Base-by-base conservation (phyloP, 495 filamentous ascomycete species). In the Neurospora hispaniola region DNA sequence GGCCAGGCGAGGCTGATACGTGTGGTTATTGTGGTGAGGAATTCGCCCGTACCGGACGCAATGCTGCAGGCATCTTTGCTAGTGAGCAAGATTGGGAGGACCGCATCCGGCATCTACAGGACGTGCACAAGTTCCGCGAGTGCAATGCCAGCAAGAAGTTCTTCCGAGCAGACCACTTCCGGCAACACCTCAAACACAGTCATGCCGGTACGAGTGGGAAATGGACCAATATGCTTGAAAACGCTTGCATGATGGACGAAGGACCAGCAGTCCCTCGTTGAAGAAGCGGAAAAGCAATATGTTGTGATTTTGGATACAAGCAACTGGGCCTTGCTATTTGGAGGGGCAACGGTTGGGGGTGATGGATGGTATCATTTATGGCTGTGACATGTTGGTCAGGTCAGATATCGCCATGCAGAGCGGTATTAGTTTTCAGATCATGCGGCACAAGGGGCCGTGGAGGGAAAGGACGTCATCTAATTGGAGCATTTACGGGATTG, bases 71-170 rank as follows among this genome's bases (percentile, higher is more conserved):
- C 3, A 54, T 66, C 6, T 71, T 69, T 54, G 74, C 76, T 27
- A 86, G 81, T n/a, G 86, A 88, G 0, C 82, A 83, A 68, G 91
- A 98, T 78, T 98, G 96, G 96, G 91, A 94, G 59, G 85, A 87
- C 43, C 89, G 96, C 70, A 88, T 93, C 74, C 89, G 92, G 68
- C 96, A 99, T 84, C 84, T 99, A 46, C 93, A 92, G 73, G 90
- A 91, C 72, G 87, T 93, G 75, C 96, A 99, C 82, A 99, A 99
- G 78, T 99, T 96, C 78, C 92, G 94, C 73, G 96, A 98, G 82
- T 99, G 96, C 87, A 99, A 99, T 80, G 93, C 96, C 75, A 91
- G 91, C 74, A 99, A 99, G 86, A 98, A 98, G 80, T 99, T 99
- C 81, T 99, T 92, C 83, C 90, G 96, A 5, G 96, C 96, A 20